Conservation (phyloP, 768 basidiomycete genomes). For the Suillus spraguei region DNA sequence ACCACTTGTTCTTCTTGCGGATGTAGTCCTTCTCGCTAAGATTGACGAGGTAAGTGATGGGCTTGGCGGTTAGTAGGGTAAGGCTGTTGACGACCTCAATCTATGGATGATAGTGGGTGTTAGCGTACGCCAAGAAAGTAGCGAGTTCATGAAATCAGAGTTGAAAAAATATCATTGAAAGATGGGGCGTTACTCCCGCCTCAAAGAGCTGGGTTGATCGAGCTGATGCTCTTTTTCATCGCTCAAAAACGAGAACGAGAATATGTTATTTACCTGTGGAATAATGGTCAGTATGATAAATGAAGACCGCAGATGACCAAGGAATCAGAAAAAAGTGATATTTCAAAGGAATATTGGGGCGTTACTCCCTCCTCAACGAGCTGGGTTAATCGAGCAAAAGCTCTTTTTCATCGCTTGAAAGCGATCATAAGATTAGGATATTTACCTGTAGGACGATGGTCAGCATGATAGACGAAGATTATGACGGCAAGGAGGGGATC, state of each 20-base stretch:
- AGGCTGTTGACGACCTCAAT: slow-evolving; percentile 90
- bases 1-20: slow-evolving; percentile 99
- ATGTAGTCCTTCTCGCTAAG: slow-evolving; percentile 92
- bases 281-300: slow-evolving; percentile 15
- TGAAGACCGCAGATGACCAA: slow-evolving; percentile 3
- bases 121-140: neutral
- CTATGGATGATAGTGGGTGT: slow-evolving; percentile 41
- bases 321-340: slow-evolving; percentile 48
- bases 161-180: slow-evolving; percentile 24
- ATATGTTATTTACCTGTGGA: slow-evolving; percentile 24
- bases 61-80: slow-evolving; percentile 92
- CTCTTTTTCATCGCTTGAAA: slow-evolving; percentile 65
- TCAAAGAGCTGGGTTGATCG: slow-evolving; percentile 90
- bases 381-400: slow-evolving; percentile 82
- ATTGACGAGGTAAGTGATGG: slow-evolving; percentile 98
- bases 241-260: slow-evolving; percentile 11
- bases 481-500: slow-evolving; percentile 29
- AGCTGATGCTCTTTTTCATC: slow-evolving; percentile 74
- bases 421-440: slow-evolving; percentile 2
- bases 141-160: neutral
- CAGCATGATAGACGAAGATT: slow-evolving; percentile 10
- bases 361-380: slow-evolving; percentile 87
- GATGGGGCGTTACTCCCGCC: slow-evolving; percentile 81
- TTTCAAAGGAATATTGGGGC: slow-evolving; percentile 74
- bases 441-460: slow-evolving; percentile 25